These are phyloP conservation scores for Fusarium poae DNA, from an alignment of 2,329 filamentous ascomycete species.

Conservation along the genomic window DNA sequence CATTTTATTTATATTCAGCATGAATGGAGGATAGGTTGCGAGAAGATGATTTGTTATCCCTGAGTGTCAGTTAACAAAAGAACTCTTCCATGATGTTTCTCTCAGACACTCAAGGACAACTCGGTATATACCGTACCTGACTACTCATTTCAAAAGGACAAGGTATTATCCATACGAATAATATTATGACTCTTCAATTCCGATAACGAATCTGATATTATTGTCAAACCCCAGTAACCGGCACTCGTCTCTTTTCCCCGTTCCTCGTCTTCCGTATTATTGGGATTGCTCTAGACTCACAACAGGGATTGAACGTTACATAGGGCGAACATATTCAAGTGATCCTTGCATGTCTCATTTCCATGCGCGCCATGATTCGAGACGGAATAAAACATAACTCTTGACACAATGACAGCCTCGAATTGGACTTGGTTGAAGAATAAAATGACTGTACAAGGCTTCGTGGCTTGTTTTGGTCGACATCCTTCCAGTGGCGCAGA, in stretches of 20 bases:
- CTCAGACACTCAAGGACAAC: not conserved
- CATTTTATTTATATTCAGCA: not conserved
- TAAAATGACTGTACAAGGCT: not conserved
- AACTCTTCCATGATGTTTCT: not conserved
- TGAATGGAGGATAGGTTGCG: not conserved
- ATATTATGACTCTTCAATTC: not conserved
- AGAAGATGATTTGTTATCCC: not conserved
- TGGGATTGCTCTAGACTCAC: not conserved
- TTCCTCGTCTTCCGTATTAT: conserved; percentile 1
- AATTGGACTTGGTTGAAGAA: not conserved
- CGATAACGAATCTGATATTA: not conserved
- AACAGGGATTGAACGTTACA: not conserved
- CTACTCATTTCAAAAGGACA: not conserved
- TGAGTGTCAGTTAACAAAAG: not conserved
- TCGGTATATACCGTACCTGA: not conserved
- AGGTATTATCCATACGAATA: not conserved
- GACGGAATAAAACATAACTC: not conserved
- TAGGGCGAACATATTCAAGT: not conserved
- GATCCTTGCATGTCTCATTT: conserved; percentile 7
- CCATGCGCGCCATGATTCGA: not conserved
- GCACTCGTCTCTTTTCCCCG: conserved; percentile 1
- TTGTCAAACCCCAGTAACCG: not conserved
- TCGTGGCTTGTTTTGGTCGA: not conserved
- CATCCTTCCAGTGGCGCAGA: not conserved
- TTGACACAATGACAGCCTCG: not conserved